Evolutionary conservation across 768 basidiomycete species (phyloP).

Genomic region (Leucocoprinus leucothites): DNA sequence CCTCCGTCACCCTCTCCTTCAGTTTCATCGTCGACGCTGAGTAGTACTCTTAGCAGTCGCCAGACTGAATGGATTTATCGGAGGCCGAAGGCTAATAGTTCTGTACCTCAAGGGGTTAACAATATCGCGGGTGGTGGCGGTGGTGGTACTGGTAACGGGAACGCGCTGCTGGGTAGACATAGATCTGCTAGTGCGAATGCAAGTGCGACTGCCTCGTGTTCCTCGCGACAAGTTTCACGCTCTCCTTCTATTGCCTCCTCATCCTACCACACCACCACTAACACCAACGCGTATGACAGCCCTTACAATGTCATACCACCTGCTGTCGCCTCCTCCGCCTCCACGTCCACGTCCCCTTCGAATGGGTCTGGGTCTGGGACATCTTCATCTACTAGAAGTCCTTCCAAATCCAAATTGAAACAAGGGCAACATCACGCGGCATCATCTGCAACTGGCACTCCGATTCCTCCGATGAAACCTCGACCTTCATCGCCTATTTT

Average conservation of each 20-base stretch:
- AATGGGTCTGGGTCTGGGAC: too few relatives aligned
- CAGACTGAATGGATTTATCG: slow-evolving; percentile 13
- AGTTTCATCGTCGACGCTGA: slow-evolving; percentile 14
- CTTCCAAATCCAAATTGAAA: neutral
- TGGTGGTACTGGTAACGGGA: neutral
- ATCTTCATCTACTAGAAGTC: neutral
- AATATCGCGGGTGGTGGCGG: neutral
- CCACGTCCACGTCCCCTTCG: too few relatives aligned
- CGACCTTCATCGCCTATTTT: slow-evolving; percentile 9
- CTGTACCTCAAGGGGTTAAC: neutral
- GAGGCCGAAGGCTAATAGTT: slow-evolving; percentile 2
- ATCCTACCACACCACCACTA: neutral
- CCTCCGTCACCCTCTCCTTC: slow-evolving; percentile 22
- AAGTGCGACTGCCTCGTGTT: slow-evolving; percentile 7
- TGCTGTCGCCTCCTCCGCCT: neutral
- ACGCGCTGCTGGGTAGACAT: neutral
- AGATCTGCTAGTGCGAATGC: slow-evolving; percentile 5
- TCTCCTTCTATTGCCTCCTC: slow-evolving; percentile 11
- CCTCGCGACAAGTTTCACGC: slow-evolving; percentile 9
- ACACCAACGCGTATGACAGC: neutral
- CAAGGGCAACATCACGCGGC: too few relatives aligned
- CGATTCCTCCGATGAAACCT: neutral
- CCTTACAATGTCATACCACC: neutral
- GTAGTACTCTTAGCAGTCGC: slow-evolving; percentile 1
- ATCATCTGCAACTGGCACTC: too few relatives aligned